Conservation (phyloP, 2,329 filamentous ascomycete species). For the Talaromyces amestolkiae region DNA sequence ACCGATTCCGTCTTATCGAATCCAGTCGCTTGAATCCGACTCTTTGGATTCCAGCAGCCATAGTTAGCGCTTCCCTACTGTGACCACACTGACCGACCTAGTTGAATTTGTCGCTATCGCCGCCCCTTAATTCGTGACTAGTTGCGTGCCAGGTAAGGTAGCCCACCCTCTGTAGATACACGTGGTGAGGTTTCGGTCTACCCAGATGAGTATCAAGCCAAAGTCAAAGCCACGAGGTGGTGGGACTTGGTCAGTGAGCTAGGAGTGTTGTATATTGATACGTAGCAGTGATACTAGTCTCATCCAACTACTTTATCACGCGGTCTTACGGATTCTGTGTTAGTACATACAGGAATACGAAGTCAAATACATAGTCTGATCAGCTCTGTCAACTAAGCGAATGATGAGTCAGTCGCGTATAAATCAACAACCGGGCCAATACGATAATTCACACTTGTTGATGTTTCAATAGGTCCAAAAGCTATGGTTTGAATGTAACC, state of each 20-base stretch:
- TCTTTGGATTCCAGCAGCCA: not conserved
- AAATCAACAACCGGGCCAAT: not conserved
- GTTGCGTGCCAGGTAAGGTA: not conserved
- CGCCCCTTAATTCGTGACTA: not conserved
- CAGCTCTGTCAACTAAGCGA: not conserved
- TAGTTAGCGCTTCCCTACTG: not conserved
- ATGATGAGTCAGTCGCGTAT: not conserved
- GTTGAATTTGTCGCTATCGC: not conserved
- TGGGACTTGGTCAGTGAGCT: not conserved
- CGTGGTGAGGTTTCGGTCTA: not conserved
- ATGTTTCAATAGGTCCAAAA: not conserved
- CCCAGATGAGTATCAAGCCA: not conserved
- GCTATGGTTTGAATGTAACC: slow-evolving; percentile 4
- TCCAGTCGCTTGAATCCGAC: not conserved
- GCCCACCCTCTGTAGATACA: not conserved
- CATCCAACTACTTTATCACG: not conserved
- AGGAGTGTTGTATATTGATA: not conserved
- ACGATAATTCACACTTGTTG: not conserved
- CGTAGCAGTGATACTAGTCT: not conserved
- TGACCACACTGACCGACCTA: not conserved
- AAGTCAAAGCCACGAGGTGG: slow-evolving; percentile 13
- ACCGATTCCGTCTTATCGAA: not conserved
- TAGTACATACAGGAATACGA: not conserved
- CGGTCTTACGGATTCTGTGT: not conserved
- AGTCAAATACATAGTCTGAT: not conserved